A percentile compares a stretch with the other conserved stretches of the same genome.
These are phyloP conservation scores for Marchantia paleacea DNA, from an alignment of 225 moss, liverwort and hornwort species.

Conservation along the genomic window DNA sequence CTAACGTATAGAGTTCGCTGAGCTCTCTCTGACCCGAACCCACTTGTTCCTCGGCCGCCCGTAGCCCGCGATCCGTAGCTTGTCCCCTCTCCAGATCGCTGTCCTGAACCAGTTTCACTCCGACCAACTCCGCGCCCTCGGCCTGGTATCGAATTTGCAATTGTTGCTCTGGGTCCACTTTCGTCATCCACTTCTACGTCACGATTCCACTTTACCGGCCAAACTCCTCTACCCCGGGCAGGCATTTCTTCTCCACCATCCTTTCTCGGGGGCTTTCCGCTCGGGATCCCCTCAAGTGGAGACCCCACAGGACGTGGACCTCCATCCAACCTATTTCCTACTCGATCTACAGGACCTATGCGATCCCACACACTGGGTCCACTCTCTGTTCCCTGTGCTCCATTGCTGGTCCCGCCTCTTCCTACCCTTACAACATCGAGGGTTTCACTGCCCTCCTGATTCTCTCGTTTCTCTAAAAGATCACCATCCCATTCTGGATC, in stretches of 20 bases:
- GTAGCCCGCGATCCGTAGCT: conserved; percentile 59
- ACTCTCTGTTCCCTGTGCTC: conserved; percentile 62
- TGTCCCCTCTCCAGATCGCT: conserved; percentile 66
- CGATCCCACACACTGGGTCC: conserved; percentile 95
- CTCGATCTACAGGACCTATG: conserved; percentile 78
- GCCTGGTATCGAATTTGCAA: conserved; percentile 37
- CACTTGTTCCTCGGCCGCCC: conserved; percentile 46
- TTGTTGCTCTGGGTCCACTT: conserved; percentile 35
- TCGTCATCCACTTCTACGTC: conserved; percentile 46
- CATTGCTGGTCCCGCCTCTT: conserved; percentile 52
- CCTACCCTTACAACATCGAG: conserved; percentile 32
- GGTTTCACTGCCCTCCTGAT: conserved; percentile 53
- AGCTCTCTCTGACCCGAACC: conserved; percentile 69
- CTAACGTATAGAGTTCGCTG: conserved; percentile 91
- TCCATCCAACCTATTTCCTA: conserved; percentile 56
- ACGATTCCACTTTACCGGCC: conserved; percentile 81
- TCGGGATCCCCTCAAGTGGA: conserved; percentile 24
- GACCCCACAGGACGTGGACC: conserved; percentile 29
- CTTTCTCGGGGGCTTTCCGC: conserved; percentile 39
- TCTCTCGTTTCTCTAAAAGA: conserved; percentile 46
- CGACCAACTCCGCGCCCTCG: conserved; percentile 65
- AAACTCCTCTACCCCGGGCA: conserved; percentile 57
- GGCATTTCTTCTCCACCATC: conserved; percentile 47
- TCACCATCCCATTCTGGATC: conserved; percentile 63
- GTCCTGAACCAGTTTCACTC: conserved; percentile 60